Percentiles rank a stretch among this genome's conserved stretches.
phyloP scores from a whole-genome alignment of 1,139 yeast species.

The Hansenula anomala region DNA sequence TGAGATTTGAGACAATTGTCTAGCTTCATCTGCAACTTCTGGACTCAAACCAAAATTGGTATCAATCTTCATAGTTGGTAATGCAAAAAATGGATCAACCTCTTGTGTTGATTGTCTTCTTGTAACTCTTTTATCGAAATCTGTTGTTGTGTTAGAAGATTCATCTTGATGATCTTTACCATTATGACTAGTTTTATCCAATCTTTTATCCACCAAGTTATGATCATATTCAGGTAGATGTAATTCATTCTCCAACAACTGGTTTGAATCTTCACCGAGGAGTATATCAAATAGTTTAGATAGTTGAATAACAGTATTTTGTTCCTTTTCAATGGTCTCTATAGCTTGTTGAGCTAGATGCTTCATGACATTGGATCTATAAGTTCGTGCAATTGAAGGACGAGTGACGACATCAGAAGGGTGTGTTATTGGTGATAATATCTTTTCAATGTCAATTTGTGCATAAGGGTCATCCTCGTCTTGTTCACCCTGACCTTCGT shows the following conservation, averaged over 20 bases:
- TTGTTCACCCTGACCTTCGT: conserved; percentile 20
- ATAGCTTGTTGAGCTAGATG: conserved; percentile 67
- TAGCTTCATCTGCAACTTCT: conserved; percentile 56
- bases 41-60: conserved; percentile 38
- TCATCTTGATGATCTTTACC: conserved; percentile 4
- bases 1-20: conserved; percentile 66
- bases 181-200: conserved; percentile 14
- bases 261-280: conserved; percentile 81
- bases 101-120: conserved; percentile 29
- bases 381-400: conserved; percentile 66
- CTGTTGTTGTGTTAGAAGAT: conserved; percentile 14
- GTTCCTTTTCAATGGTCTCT: conserved; percentile 76
- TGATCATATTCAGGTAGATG: conserved; percentile 70
- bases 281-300: conserved; percentile 70
- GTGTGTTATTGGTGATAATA: conserved; percentile 72
- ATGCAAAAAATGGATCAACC: conserved; percentile 60
- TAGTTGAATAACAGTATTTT: conserved; percentile 64
- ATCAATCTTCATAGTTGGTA: conserved; percentile 47
- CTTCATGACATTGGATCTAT: conserved; percentile 43
- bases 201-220: conserved; percentile 16
- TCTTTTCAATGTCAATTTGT: conserved; percentile 42
- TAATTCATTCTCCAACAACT: conserved; percentile 57
- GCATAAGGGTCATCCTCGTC: conserved; percentile 33
- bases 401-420: conserved; percentile 78
- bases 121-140: conserved; percentile 29